These are phyloP conservation scores for Pseudovirgaria hyperparasitica DNA, from an alignment of 2,329 filamentous ascomycete species.

Conservation along the genomic window DNA sequence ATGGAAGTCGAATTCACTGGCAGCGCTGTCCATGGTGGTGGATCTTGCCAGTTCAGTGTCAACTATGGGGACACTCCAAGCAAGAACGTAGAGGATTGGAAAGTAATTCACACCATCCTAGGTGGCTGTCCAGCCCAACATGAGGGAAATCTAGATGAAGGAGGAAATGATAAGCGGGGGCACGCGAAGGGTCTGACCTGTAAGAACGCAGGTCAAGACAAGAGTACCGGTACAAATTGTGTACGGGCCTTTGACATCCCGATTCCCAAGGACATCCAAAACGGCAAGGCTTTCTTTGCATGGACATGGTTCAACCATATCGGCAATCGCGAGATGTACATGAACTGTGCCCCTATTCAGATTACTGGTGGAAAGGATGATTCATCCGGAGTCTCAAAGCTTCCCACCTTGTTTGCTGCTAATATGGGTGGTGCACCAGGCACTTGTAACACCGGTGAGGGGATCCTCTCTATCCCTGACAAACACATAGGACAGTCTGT, in stretches of 20 bases:
- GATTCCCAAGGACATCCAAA: conserved; percentile 58
- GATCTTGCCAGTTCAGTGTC: conserved; percentile 77
- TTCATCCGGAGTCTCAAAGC: conserved; percentile 39
- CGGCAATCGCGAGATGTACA: conserved; percentile 90
- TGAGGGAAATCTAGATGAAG: conserved; percentile 9
- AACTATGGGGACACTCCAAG: conserved; percentile 63
- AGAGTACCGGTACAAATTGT: conserved; percentile 42
- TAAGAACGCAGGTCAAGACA: conserved; percentile 29
- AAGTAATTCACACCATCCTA: conserved; percentile 78
- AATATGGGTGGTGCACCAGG: conserved; percentile 37
- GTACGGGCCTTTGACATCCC: conserved; percentile 60
- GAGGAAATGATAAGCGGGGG: conserved; percentile 1
- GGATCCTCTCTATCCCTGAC: too few relatives aligned
- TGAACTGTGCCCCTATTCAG: conserved; percentile 74
- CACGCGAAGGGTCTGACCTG: too few relatives aligned
- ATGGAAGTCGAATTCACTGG: conserved; percentile 56
- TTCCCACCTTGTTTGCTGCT: conserved; percentile 58
- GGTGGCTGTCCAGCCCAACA: conserved; percentile 63
- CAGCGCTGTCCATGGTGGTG: conserved; percentile 70
- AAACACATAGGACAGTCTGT: too few relatives aligned
- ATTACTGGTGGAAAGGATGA: conserved; percentile 38
- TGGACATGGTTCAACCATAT: conserved; percentile 90
- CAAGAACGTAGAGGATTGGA: conserved; percentile 56
- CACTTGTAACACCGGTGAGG: conserved; percentile 42
- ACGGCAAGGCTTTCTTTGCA: conserved; percentile 64